phyloP scores from a whole-genome alignment of 306 rosid genomes.

The Purshia tridentata region DNA sequence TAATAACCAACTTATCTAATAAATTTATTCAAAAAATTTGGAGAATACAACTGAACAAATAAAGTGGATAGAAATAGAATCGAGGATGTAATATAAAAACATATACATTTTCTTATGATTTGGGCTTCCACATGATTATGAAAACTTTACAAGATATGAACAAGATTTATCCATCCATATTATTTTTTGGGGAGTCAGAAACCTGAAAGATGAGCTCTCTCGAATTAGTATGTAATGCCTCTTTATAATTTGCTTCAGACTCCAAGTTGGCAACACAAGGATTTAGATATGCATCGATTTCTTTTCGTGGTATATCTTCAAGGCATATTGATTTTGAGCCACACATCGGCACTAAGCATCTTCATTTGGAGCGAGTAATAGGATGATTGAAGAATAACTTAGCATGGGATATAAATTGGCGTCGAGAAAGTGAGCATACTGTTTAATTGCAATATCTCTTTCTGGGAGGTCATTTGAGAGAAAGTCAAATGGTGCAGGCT shows the following conservation, averaged over 20 bases:
- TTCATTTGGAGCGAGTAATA: conserved; percentile 54
- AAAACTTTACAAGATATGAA: conserved; percentile 5
- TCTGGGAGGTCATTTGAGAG: conserved; percentile 58
- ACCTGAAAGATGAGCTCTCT: not conserved
- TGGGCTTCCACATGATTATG: not conserved
- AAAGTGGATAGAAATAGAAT: not conserved
- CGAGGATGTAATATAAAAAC: not conserved
- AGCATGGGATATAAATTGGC: conserved; percentile 86
- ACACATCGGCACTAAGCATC: conserved; percentile 24
- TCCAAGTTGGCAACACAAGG: not conserved
- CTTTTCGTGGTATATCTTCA: not conserved
- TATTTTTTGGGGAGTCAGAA: not conserved
- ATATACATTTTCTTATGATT: not conserved
- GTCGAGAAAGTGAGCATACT: conserved; percentile 81
- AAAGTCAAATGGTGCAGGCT: conserved; percentile 74
- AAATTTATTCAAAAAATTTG: not conserved
- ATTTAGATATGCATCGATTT: too few relatives aligned
- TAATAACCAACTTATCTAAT: not conserved
- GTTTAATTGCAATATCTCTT: conserved; percentile 63
- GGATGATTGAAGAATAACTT: conserved; percentile 89
- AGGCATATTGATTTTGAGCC: not conserved
- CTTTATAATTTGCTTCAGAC: conserved; percentile 3
- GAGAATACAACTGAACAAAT: not conserved
- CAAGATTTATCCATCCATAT: conserved; percentile 2
- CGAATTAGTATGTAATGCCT: not conserved